Conservation (phyloP, 495 filamentous ascomycete species). For the Halenospora varia region DNA sequence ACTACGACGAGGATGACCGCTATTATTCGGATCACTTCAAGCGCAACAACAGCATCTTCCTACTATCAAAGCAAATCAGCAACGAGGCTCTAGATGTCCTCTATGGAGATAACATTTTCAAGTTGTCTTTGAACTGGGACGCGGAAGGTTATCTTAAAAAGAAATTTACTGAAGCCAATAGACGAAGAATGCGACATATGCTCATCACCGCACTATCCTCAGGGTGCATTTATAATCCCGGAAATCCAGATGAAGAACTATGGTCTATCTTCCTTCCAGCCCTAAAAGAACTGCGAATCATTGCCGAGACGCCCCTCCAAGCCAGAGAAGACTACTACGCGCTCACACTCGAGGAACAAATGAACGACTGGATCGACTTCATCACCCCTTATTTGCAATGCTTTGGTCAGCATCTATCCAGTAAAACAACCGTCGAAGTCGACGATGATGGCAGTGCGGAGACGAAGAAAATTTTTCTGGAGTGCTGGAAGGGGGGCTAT, state of each 20-base stretch:
- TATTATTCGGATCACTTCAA: neutral
- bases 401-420: constrained; percentile 6
- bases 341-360: neutral
- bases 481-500: neutral
- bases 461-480: neutral
- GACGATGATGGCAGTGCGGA: constrained; percentile 2
- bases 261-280: constrained; percentile 2
- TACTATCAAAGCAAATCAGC: neutral
- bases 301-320: constrained; percentile 1
- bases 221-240: neutral
- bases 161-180: constrained; percentile 3
- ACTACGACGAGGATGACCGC: no score
- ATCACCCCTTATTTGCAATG: constrained; percentile 5
- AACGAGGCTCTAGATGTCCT: constrained; percentile 2
- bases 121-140: neutral
- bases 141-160: constrained; percentile 2
- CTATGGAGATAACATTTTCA: constrained; percentile 2
- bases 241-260: neutral
- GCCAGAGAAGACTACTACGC: neutral
- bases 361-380: neutral
- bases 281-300: neutral
- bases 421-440: neutral
- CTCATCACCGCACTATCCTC: neutral
- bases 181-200: constrained; percentile 1
- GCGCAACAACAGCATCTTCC: constrained; percentile 2